Conservation (phyloP, 208 protist genomes). For the Herpetomonas muscarum region DNA sequence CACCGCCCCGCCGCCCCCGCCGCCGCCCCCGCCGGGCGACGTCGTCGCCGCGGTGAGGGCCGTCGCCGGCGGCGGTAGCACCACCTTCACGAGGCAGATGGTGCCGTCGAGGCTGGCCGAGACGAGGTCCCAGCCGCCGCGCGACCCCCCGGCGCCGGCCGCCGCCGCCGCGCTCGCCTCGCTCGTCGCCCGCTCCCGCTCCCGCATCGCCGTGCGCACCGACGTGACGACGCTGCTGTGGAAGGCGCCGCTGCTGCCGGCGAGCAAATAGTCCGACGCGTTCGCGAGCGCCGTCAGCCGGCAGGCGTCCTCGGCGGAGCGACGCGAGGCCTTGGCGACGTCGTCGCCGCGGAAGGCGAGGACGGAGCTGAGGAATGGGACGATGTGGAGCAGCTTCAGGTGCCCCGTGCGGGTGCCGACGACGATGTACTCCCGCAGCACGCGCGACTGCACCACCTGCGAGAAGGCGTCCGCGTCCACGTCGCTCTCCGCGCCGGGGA, state of each 20-base stretch:
- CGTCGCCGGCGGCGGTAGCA: too few species aligned
- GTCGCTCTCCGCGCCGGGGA: not conserved
- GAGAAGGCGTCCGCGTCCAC: conserved; percentile 5
- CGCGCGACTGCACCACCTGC: conserved; percentile 11
- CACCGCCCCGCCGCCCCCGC: not conserved
- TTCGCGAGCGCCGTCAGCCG: too few species aligned
- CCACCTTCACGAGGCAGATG: conserved; percentile 29
- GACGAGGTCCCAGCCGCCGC: conserved; percentile 10
- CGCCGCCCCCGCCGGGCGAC: too few species aligned
- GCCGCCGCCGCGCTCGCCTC: not conserved
- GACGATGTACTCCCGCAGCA: conserved; percentile 31
- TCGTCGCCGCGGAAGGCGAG: conserved; percentile 18
- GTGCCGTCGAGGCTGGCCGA: conserved; percentile 38
- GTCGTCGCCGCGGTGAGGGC: too few species aligned
- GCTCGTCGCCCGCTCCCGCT: not conserved
- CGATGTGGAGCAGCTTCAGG: conserved; percentile 27
- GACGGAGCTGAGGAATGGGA: conserved; percentile 22
- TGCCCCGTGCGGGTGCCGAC: conserved; percentile 38
- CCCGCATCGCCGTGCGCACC: not conserved
- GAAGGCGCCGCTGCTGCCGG: too few species aligned
- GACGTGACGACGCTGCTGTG: not conserved
- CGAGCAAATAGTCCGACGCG: too few species aligned
- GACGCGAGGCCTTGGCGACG: conserved; percentile 10
- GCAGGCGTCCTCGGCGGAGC: conserved; percentile 17
- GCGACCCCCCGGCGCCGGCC: too few species aligned